Evolutionary conservation across 148 eudicot genomes (phyloP), one percentile per base, ranked within the genome.

Genomic region (Rhododendron ferrugineum): DNA sequence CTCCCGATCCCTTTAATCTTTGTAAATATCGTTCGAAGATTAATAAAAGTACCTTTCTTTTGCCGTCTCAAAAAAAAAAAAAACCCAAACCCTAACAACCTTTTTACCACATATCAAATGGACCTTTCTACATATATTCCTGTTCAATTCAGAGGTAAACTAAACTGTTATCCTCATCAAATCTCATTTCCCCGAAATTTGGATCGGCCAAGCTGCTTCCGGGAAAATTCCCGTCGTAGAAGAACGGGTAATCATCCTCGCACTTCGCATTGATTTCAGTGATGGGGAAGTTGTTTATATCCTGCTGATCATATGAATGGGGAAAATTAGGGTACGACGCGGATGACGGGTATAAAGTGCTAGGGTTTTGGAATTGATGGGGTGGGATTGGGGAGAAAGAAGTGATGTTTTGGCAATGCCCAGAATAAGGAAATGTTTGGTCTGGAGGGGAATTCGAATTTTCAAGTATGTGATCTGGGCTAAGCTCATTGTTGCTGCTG

Each of bases 221-320:
- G 23, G 88, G 90, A 79, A 92, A 77, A n/a, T 85, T 76, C 93
- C 91, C 86, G 68, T 91, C 92, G 86, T 89, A 91, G 47, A 90
- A 84, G 46, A 90, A 90, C 42, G 85, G 89, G 82, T 84, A 89
- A 22, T 93, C 91, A 40, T 89, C 90, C 70, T 89, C 89, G 64
- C 78, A 81, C 46, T 78, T 83, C 5, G 87, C 4, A 86, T 47
- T 86, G 37, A 82, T 56, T 46, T 76, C 87, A 32, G 34, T 0
- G 15, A 37, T 30, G 2, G 73, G 18, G 54, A 9, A 18, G 32
- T 22, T 75, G 66, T 82, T 58, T 2, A 40, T 54, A 28, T 75
- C 37, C 52, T 73, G 78, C 2, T 34, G 72, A 54, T 85, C 85
- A 76, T 88, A 78, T 46, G 77, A 85, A 16, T 89, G 88, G 3